Evolutionary conservation across 2,329 filamentous ascomycete genomes (phyloP).

Genomic region (Ceratocystis papillata): DNA sequence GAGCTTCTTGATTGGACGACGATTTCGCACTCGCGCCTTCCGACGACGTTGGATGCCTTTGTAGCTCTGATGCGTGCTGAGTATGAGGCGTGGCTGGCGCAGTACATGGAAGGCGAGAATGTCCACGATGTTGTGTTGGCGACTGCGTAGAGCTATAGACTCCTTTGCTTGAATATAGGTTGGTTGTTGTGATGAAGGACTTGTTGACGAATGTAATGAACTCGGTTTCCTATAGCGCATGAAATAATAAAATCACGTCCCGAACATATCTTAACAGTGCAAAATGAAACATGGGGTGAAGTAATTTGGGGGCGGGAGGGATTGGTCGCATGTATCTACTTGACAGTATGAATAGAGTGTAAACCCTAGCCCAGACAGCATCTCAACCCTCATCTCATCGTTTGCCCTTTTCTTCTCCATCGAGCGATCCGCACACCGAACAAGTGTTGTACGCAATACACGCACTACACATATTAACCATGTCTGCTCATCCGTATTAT

Average conservation of each 20-base stretch:
- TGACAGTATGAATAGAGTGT: neutral
- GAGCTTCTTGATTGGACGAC: slow-evolving; percentile 21
- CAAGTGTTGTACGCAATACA: neutral
- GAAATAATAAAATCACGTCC: neutral
- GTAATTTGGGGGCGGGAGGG: neutral
- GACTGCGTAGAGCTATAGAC: neutral
- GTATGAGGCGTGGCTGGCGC: slow-evolving; percentile 16
- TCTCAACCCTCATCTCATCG: neutral
- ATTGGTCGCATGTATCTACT: neutral
- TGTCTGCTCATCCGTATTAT: slow-evolving; percentile 55
- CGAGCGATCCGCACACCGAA: neutral
- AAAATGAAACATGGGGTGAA: neutral
- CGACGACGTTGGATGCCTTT: slow-evolving; percentile 15
- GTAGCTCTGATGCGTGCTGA: slow-evolving; percentile 21
- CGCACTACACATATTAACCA: neutral
- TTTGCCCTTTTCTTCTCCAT: neutral
- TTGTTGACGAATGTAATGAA: slow-evolving; percentile 1
- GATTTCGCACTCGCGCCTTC: slow-evolving; percentile 21
- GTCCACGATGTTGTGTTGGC: slow-evolving; percentile 2
- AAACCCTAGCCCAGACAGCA: neutral
- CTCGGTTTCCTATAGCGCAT: neutral
- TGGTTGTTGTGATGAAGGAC: neutral
- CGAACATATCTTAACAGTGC: neutral
- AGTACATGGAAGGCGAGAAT: neutral
- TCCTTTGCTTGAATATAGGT: neutral